phyloP scores from a whole-genome alignment of 345 rosid genomes.

The Eucalyptus cloeziana region DNA sequence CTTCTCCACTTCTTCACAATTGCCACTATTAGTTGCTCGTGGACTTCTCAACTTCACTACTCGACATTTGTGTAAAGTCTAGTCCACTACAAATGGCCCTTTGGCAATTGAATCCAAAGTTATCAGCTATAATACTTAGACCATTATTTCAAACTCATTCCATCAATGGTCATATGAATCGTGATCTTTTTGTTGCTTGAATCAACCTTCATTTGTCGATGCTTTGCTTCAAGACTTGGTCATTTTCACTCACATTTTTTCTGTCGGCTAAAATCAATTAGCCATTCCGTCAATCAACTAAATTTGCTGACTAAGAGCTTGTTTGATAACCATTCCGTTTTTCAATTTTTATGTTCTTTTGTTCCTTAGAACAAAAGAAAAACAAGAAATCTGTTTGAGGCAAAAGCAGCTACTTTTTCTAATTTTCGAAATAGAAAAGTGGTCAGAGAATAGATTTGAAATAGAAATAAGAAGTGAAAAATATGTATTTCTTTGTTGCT shows the following conservation, averaged over 20 bases:
- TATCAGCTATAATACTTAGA: neutral
- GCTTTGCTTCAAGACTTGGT: neutral
- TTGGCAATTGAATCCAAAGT: neutral
- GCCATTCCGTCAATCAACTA: neutral
- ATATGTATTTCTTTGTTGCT: rapidly evolving
- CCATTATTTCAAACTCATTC: neutral
- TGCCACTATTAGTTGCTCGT: neutral
- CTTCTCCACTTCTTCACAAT: neutral
- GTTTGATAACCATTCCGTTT: too few relatives aligned
- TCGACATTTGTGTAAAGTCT: neutral
- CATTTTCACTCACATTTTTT: neutral
- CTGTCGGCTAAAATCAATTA: neutral
- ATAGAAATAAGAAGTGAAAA: too few relatives aligned
- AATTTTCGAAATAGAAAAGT: too few relatives aligned
- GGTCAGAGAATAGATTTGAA: too few relatives aligned
- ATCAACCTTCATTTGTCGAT: neutral
- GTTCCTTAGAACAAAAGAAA: too few relatives aligned
- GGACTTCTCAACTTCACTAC: neutral
- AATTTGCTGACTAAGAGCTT: neutral
- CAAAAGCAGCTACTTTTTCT: too few relatives aligned
- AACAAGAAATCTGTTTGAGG: too few relatives aligned
- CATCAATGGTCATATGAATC: neutral
- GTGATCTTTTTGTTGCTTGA: neutral
- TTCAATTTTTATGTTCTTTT: too few relatives aligned
- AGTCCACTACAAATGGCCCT: neutral